Percentiles rank a stretch among this genome's conserved stretches.
phyloP scores from a whole-genome alignment of 2,329 filamentous ascomycete species.

The Plectosphaerella sp. region DNA sequence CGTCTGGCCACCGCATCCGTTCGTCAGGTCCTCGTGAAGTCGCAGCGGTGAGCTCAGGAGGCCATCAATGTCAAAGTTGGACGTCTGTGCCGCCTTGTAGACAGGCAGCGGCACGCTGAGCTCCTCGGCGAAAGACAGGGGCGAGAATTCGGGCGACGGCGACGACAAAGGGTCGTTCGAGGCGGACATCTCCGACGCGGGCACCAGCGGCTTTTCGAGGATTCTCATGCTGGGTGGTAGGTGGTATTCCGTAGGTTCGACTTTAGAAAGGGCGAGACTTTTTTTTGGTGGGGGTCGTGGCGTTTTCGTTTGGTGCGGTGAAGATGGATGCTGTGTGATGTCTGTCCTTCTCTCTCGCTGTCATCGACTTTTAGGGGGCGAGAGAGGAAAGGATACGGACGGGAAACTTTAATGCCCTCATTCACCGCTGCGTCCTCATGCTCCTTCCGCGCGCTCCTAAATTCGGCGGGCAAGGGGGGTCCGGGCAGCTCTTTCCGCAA shows the following conservation, averaged over 20 bases:
- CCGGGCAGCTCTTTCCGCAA: background rate
- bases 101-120: constrained; percentile 51
- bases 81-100: constrained; percentile 51
- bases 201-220: constrained; percentile 9
- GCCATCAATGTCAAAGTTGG: constrained; percentile 63
- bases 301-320: background rate
- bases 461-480: background rate
- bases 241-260: background rate
- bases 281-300: background rate
- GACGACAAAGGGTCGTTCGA: constrained; percentile 16
- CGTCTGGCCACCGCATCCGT: constrained; percentile 87
- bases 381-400: background rate
- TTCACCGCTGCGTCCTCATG: background rate
- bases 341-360: no score
- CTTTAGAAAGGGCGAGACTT: background rate
- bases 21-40: constrained; percentile 79
- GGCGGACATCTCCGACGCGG: constrained; percentile 3
- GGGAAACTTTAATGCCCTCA: background rate
- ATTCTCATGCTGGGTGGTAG: constrained; percentile 8
- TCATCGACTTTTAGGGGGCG: no score
- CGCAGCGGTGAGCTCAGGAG: constrained; percentile 65
- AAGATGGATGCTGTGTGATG: background rate
- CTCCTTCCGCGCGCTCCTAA: background rate
- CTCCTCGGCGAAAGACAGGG: constrained; percentile 47
- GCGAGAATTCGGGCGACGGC: constrained; percentile 45